Percentiles rank a stretch among this genome's conserved stretches.
Evolutionary conservation across 306 rosid species (phyloP).

Genomic region (Erythrophleum fordii): DNA sequence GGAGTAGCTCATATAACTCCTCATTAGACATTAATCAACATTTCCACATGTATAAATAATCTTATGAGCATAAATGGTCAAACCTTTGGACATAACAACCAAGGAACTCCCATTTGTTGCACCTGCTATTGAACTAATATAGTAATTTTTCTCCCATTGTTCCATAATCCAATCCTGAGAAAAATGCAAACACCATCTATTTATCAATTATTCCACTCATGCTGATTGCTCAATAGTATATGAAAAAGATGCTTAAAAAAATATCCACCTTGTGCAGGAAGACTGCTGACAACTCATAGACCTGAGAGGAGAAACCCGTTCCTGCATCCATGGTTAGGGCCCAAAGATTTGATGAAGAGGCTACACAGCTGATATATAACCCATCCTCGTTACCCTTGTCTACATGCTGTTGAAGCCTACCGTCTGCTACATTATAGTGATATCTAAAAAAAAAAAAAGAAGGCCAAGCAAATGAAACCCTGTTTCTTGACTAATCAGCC

Average conservation of each 20-base stretch:
- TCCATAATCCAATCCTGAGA: slow-evolving; percentile 97
- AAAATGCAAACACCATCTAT: slow-evolving; percentile 33
- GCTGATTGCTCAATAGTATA: slow-evolving; percentile 27
- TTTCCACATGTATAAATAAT: background rate
- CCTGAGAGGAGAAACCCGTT: slow-evolving; percentile 87
- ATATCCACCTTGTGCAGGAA: slow-evolving; percentile 83
- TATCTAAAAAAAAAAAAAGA: slow-evolving; percentile 59
- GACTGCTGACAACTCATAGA: slow-evolving; percentile 79
- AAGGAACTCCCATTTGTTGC: slow-evolving; percentile 87
- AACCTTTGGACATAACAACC: slow-evolving; percentile 98
- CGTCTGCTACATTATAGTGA: slow-evolving; percentile 91
- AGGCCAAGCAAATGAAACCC: slow-evolving; percentile 36
- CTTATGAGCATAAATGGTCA: slow-evolving; percentile 8
- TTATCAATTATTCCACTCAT: slow-evolving; percentile 23
- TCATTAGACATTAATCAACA: background rate
- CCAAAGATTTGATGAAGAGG: slow-evolving; percentile 79
- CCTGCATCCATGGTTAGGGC: slow-evolving; percentile 97
- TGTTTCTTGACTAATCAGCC: slow-evolving; percentile 8
- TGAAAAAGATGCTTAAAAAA: background rate
- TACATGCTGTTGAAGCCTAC: slow-evolving; percentile 85
- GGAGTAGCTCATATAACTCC: slow-evolving; percentile 14
- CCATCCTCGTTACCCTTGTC: slow-evolving; percentile 98
- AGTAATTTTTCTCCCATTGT: slow-evolving; percentile 94
- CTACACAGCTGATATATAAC: slow-evolving; percentile 84
- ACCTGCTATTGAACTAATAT: slow-evolving; percentile 93